Evolutionary conservation across 2,329 filamentous ascomycete species (phyloP).

Genomic region (Aspergillus candidus): DNA sequence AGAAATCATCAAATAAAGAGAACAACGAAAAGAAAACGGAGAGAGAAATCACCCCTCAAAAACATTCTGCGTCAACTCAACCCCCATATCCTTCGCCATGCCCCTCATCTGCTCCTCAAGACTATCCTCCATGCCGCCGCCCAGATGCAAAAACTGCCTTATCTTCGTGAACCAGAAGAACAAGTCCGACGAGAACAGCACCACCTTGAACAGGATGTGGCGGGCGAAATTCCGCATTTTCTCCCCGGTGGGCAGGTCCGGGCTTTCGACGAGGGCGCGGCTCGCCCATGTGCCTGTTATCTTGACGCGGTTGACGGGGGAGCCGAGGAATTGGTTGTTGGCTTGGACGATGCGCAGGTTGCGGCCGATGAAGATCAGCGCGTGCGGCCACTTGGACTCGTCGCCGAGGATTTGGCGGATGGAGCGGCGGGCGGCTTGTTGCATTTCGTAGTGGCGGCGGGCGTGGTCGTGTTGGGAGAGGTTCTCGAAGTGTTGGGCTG

Average conservation of each 20-base stretch:
- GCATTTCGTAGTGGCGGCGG: constrained; percentile 68
- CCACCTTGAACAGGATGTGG: constrained; percentile 74
- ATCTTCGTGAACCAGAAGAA: constrained; percentile 77
- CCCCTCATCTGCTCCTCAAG: constrained; percentile 80
- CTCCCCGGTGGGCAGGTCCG: constrained; percentile 56
- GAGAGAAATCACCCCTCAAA: constrained; percentile 64
- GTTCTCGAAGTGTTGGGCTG: constrained; percentile 51
- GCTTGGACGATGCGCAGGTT: constrained; percentile 91
- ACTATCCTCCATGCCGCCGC: constrained; percentile 88
- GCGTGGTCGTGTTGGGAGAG: constrained; percentile 50
- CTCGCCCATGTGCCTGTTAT: constrained; percentile 90
- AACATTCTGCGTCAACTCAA: constrained; percentile 80
- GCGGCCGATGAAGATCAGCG: constrained; percentile 85
- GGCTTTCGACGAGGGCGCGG: constrained; percentile 70
- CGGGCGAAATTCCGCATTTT: constrained; percentile 64
- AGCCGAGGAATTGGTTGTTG: constrained; percentile 86
- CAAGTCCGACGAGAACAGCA: constrained; percentile 70
- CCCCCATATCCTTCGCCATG: constrained; percentile 84
- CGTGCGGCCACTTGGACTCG: constrained; percentile 81
- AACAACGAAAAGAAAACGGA: too few species aligned
- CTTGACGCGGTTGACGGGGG: constrained; percentile 85
- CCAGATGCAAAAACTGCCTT: constrained; percentile 67
- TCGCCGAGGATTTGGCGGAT: constrained; percentile 78
- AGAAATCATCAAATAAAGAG: too few species aligned
- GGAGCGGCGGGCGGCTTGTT: constrained; percentile 63